Evolutionary conservation across 495 filamentous ascomycete species (phyloP).

Genomic region (Corynascus novoguineensis): DNA sequence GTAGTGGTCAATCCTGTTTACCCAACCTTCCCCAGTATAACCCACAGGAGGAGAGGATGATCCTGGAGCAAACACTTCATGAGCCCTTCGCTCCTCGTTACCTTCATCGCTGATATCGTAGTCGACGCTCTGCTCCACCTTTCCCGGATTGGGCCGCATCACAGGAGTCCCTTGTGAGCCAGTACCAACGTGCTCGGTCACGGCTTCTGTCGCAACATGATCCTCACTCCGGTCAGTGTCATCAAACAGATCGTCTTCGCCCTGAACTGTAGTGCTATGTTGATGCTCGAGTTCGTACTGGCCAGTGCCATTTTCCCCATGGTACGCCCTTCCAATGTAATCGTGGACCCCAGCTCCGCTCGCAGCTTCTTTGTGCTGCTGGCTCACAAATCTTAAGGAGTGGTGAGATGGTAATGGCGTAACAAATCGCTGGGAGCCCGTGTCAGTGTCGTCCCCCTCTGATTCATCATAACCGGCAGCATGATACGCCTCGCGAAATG

Average conservation of each 20-base stretch:
- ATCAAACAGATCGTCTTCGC: slow-evolving; percentile 23
- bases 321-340: neutral
- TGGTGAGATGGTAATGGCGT: slow-evolving; percentile 8
- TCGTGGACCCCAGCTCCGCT: slow-evolving; percentile 1
- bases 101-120: too few relatives aligned
- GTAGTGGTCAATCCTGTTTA: slow-evolving; percentile 9
- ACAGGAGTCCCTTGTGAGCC: neutral
- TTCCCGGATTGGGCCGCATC: neutral
- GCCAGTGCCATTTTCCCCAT: neutral
- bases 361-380: neutral
- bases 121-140: neutral
- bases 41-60: neutral
- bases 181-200: neutral
- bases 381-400: neutral
- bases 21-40: neutral
- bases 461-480: neutral
- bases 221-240: slow-evolving; percentile 20
- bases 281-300: slow-evolving; percentile 13
- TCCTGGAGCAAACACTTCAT: neutral
- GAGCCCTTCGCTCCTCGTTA: neutral
- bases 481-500: neutral
- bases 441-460: neutral
- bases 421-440: slow-evolving; percentile 8
- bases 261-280: slow-evolving; percentile 24
- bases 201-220: neutral